phyloP scores from a whole-genome alignment of 495 filamentous ascomycete genomes.

The Trichoderma asperelloides region DNA sequence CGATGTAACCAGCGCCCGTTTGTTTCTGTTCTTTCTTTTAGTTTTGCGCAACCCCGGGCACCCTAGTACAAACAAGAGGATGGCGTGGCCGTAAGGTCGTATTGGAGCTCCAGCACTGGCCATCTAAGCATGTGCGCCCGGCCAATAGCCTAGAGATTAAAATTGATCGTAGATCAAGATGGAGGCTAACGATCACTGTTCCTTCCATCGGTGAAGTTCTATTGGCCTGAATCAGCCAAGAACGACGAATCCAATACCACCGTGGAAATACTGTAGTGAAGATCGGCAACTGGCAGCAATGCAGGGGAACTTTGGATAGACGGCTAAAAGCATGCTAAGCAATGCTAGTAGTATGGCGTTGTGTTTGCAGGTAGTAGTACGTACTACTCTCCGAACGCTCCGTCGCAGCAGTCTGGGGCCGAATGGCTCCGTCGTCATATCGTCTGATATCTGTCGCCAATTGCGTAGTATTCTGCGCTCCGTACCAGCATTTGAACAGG shows the following conservation, averaged over 20 bases:
- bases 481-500: neutral
- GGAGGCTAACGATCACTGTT: neutral
- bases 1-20: neutral
- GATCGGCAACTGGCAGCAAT: neutral
- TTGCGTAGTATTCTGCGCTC: neutral
- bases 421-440: neutral
- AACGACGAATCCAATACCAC: neutral
- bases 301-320: neutral
- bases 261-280: neutral
- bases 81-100: neutral
- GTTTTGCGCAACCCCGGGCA: neutral
- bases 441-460: neutral
- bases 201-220: neutral
- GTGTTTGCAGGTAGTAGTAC: too few relatives aligned
- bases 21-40: neutral
- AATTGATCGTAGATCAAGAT: slow-evolving; percentile 8
- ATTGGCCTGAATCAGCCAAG: neutral
- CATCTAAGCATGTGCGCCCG: neutral
- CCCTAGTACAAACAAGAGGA: neutral
- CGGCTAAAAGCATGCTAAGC: neutral
- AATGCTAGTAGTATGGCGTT: too few relatives aligned
- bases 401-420: neutral
- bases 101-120: neutral
- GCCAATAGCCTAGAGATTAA: neutral
- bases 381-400: too few relatives aligned